Conservation (phyloP, 495 filamentous ascomycete species). For the Hypoxylon trugodes region DNA sequence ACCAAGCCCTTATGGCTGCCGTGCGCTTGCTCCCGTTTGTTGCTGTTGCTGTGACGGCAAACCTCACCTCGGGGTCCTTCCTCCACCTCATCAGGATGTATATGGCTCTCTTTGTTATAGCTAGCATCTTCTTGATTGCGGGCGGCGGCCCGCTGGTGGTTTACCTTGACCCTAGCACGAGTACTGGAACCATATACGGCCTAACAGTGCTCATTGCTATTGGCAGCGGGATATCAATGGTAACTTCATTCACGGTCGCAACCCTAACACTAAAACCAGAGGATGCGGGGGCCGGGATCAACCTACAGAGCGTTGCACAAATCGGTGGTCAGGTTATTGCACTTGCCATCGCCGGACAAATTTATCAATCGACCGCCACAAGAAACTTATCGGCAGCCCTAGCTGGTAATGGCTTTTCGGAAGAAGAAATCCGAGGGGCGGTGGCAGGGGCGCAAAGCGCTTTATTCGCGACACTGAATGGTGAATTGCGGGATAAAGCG, state of each 20-base stretch:
- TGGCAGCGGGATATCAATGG: constrained; percentile 61
- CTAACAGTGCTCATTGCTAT: constrained; percentile 61
- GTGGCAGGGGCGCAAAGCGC: constrained; percentile 57
- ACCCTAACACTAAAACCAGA: constrained; percentile 55
- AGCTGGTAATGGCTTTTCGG: constrained; percentile 41
- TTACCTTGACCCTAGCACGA: constrained; percentile 47
- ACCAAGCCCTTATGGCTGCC: constrained; percentile 58
- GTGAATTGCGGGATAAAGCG: constrained; percentile 46
- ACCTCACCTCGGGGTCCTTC: constrained; percentile 59
- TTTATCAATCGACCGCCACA: constrained; percentile 60
- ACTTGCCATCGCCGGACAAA: constrained; percentile 64
- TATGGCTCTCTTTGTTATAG: constrained; percentile 65
- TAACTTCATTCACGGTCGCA: constrained; percentile 63
- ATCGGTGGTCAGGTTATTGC: constrained; percentile 60
- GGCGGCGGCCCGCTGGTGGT: constrained; percentile 62
- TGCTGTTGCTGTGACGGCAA: constrained; percentile 55
- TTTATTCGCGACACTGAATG: constrained; percentile 50
- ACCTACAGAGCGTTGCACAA: constrained; percentile 64
- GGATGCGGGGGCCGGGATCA: constrained; percentile 55
- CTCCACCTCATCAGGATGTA: constrained; percentile 63
- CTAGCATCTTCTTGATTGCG: constrained; percentile 57
- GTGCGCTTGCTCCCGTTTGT: constrained; percentile 69
- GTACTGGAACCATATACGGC: constrained; percentile 59
- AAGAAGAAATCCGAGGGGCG: constrained; percentile 53
- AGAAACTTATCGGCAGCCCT: constrained; percentile 47